These are phyloP conservation scores for Zymoseptoria brevis DNA, from an alignment of 2,329 filamentous ascomycete species.

Conservation along the genomic window DNA sequence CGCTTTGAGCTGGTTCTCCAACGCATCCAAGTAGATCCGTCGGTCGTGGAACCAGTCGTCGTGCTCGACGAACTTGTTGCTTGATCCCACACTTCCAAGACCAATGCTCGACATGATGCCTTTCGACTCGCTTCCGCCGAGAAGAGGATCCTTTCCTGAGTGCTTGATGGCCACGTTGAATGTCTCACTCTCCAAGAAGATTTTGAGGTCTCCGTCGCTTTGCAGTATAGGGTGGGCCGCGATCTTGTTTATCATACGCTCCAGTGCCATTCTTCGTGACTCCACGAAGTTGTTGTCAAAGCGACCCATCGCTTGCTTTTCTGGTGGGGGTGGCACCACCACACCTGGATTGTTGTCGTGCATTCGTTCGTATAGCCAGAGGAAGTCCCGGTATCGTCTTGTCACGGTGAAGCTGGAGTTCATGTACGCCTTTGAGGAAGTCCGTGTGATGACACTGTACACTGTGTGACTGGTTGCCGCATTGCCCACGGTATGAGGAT, in stretches of 20 bases:
- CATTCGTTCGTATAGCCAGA: conserved; percentile 94
- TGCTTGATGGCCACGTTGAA: conserved; percentile 98
- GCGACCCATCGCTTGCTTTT: conserved; percentile 93
- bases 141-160: conserved; percentile 70
- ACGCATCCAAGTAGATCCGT: conserved; percentile 84
- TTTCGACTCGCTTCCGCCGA: conserved; percentile 70
- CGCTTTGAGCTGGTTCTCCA: conserved; percentile 78
- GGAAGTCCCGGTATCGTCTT: conserved; percentile 87
- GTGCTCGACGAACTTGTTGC: conserved; percentile 87
- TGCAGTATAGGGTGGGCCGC: conserved; percentile 83
- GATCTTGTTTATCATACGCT: conserved; percentile 97
- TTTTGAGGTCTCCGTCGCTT: conserved; percentile 86
- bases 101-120: conserved; percentile 73
- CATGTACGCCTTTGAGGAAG: conserved; percentile 90
- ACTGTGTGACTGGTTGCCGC: conserved; percentile 96
- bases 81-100: conserved; percentile 64
- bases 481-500: conserved; percentile 96
- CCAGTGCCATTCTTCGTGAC: conserved; percentile 77
- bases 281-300: conserved; percentile 98
- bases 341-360: conserved; percentile 92
- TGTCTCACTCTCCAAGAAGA: conserved; percentile 91
- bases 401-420: conserved; percentile 89
- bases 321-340: conserved; percentile 88
- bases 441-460: conserved; percentile 93
- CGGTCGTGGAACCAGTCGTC: conserved; percentile 99